Base-by-base conservation (phyloP, 139 green algal species). In the Eudorina sp. region DNA sequence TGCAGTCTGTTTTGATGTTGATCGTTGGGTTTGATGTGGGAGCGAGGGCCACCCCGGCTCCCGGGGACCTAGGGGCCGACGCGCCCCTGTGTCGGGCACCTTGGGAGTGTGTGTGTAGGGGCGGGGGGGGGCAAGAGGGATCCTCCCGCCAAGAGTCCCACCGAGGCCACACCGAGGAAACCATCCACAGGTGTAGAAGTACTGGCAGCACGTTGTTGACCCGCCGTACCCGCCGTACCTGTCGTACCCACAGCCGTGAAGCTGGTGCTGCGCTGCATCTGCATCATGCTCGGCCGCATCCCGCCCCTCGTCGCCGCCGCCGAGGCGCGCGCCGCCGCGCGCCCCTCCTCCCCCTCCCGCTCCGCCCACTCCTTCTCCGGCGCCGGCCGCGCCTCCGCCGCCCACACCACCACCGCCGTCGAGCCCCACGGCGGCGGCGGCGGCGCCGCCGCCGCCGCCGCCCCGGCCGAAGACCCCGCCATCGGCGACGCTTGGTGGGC, bases 401-500 rank as follows among this genome's bases (percentile, higher is more conserved):
- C 66, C 66, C 3, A 16, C 25, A 5, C 55, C 29, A n/a, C 14
- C 62, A 43, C 62, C n/a, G 29, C 62, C 62, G 62, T 18, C 62
- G n/a, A 7, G 29, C 29, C 4, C 29, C 29, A 7, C 29, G 29
- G 9, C n/a, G 5, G 29, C 62, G 29, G n/a, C 73, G 45, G 3
- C 45, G 51, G 27, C 73, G 14, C 3, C 36, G 21, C 3, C 73
- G 70, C 41, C 73, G 3, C 45, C 73, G 55, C 46, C 46, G 46
- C 31, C 74, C 40, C 45, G 38, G 84, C 89, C 38, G 89, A 79
- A 23, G 89, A 92, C 73, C 69, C 69, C 27, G 48, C 31, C n/a
- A 62, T 87, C 27, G 1, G 89, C 0, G 77, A 92, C 21, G 89
- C 93, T 46, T 96, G 92, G 92, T 96, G 94, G 94, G 58, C 83